Conservation (phyloP, 1,139 yeast genomes). For the Hyphopichia pseudoburtonii region DNA sequence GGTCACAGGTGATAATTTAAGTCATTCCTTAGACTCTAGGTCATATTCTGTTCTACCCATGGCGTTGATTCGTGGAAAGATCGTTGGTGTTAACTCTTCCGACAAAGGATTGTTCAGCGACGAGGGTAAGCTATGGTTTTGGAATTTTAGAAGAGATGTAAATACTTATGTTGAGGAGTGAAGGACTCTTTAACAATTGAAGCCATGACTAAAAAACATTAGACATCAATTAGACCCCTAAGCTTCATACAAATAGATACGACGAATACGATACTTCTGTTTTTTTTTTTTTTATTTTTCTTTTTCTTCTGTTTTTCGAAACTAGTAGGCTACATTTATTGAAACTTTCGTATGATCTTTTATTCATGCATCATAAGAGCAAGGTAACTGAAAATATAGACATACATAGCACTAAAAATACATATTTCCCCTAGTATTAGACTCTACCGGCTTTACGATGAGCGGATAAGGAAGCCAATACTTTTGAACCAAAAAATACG, state of each 20-base stretch:
- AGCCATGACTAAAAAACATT: too few relatives aligned
- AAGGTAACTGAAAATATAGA: too few relatives aligned
- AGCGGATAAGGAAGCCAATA: slow-evolving; percentile 36
- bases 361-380: too few relatives aligned
- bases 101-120: slow-evolving; percentile 29
- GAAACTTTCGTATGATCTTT: too few relatives aligned
- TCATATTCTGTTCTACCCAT: slow-evolving; percentile 85
- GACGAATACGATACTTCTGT: too few relatives aligned
- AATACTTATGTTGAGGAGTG: slow-evolving; percentile 36
- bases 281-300: slow-evolving; percentile 1
- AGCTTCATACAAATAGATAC: too few relatives aligned
- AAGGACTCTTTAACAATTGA: too few relatives aligned
- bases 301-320: too few relatives aligned
- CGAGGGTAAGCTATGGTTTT: slow-evolving; percentile 36
- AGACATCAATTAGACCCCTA: too few relatives aligned
- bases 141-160: slow-evolving; percentile 55
- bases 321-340: too few relatives aligned
- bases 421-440: slow-evolving; percentile 8
- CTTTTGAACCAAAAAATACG: slow-evolving; percentile 68
- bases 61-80: slow-evolving; percentile 84
- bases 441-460: slow-evolving; percentile 35
- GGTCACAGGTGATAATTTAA: slow-evolving; percentile 93
- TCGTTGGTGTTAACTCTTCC: slow-evolving; percentile 63
- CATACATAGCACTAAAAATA: not conserved
- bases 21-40: slow-evolving; percentile 88